Evolutionary conservation across 495 filamentous ascomycete species (phyloP).

Genomic region (Venustampulla echinocandica): DNA sequence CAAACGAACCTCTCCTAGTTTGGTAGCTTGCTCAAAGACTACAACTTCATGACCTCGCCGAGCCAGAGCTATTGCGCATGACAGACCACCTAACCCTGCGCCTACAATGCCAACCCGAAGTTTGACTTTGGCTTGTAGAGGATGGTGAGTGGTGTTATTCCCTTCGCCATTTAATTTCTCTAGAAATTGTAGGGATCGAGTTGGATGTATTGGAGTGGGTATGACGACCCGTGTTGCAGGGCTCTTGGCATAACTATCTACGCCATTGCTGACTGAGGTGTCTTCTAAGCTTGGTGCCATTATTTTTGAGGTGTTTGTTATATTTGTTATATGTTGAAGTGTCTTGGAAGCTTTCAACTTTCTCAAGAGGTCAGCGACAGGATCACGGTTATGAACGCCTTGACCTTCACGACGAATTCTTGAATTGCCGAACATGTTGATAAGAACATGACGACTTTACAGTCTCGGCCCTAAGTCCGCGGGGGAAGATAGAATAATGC

Average conservation of each 20-base stretch:
- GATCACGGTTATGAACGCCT: too few relatives aligned
- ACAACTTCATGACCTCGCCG: conserved; percentile 37
- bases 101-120: conserved; percentile 36
- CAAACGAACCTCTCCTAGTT: conserved; percentile 37
- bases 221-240: not conserved
- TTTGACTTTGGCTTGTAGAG: not conserved
- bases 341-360: too few relatives aligned
- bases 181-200: conserved; percentile 13
- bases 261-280: not conserved
- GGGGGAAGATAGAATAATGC: too few relatives aligned
- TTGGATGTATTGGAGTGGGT: not conserved
- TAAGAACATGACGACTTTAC: too few relatives aligned
- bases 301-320: not conserved
- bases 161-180: not conserved
- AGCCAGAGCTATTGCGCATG: conserved; percentile 39
- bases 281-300: not conserved
- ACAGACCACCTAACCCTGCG: conserved; percentile 43
- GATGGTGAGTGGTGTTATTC: not conserved
- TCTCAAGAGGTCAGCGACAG: too few relatives aligned
- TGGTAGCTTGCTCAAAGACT: conserved; percentile 37
- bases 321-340: too few relatives aligned
- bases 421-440: too few relatives aligned
- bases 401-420: too few relatives aligned
- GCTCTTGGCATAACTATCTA: not conserved
- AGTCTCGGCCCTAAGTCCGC: too few relatives aligned